A percentile compares a stretch with the other conserved stretches of the same genome.
Conservation (phyloP, 352 stramenopile genomes). For the Phytophthora sojae region DNA sequence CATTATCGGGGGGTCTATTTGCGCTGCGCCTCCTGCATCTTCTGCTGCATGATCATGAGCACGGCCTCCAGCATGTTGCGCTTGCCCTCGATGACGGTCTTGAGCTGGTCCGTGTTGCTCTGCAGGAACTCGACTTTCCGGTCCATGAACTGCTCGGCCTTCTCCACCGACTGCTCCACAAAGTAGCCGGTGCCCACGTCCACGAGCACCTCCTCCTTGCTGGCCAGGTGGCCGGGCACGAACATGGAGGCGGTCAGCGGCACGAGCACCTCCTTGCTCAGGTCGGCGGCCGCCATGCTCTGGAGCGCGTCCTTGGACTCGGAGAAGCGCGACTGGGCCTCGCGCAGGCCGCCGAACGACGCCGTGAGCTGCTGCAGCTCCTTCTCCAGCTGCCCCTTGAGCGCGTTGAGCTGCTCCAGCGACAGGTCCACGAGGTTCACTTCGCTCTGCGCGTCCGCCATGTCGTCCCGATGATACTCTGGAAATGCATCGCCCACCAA, state of each 20-base stretch:
- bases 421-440: slow-evolving; percentile 90
- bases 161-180: slow-evolving; percentile 90
- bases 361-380: slow-evolving; percentile 81
- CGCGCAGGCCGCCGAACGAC: slow-evolving; percentile 74
- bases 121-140: slow-evolving; percentile 93
- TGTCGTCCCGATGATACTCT: slow-evolving; percentile 27
- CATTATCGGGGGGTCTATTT: slow-evolving; percentile 25
- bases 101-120: slow-evolving; percentile 94
- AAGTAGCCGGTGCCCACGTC: slow-evolving; percentile 97
- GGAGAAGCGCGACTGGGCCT: slow-evolving; percentile 80
- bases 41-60: slow-evolving; percentile 88
- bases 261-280: slow-evolving; percentile 91
- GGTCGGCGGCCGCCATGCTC: slow-evolving; percentile 61
- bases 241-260: slow-evolving; percentile 96
- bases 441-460: slow-evolving; percentile 61
- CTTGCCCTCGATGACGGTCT: slow-evolving; percentile 85
- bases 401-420: slow-evolving; percentile 93
- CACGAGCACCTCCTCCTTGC: slow-evolving; percentile 91
- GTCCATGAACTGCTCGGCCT: slow-evolving; percentile 93
- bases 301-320: slow-evolving; percentile 83
- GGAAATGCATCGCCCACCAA: slow-evolving; percentile 34
- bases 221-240: slow-evolving; percentile 88
- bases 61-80: slow-evolving; percentile 85
- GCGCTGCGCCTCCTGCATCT: slow-evolving; percentile 62
- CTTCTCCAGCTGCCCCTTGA: slow-evolving; percentile 91